Conservation (phyloP, 2,329 filamentous ascomycete species). For the Lachnellula suecica region DNA sequence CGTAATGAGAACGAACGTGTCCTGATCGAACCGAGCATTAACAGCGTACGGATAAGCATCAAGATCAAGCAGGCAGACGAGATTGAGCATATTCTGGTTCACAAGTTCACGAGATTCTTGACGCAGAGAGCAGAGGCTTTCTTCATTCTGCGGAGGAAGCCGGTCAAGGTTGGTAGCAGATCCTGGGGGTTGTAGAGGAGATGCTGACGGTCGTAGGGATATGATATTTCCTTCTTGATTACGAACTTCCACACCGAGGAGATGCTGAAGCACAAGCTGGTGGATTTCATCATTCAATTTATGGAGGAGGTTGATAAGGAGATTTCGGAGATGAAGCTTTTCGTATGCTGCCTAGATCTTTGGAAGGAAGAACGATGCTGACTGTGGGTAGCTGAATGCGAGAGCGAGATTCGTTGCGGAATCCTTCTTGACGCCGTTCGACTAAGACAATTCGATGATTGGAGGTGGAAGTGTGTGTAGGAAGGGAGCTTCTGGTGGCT, state of each 20-base stretch:
- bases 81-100: slow-evolving; percentile 95
- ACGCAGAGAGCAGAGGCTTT: slow-evolving; percentile 96
- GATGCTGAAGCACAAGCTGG: slow-evolving; percentile 98
- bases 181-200: slow-evolving; percentile 1
- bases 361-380: background rate
- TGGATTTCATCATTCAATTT: slow-evolving; percentile 98
- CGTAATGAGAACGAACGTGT: slow-evolving; percentile 98
- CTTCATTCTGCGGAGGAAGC: slow-evolving; percentile 93
- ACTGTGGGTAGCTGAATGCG: slow-evolving; percentile 75
- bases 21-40: slow-evolving; percentile 93
- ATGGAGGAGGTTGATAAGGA: slow-evolving; percentile 99
- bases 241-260: slow-evolving; percentile 99
- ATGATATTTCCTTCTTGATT: slow-evolving; percentile 98
- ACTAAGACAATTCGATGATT: slow-evolving; percentile 17
- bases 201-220: slow-evolving; percentile 60
- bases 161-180: slow-evolving; percentile 70
- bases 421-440: slow-evolving; percentile 84
- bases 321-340: slow-evolving; percentile 99
- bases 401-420: slow-evolving; percentile 96
- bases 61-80: slow-evolving; percentile 99
- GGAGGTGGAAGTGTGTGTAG: background rate
- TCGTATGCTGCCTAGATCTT: slow-evolving; percentile 60
- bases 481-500: background rate
- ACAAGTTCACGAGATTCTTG: slow-evolving; percentile 97
- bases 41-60: slow-evolving; percentile 95